These are phyloP conservation scores for Biancaea sappan DNA, from an alignment of 306 rosid species.

Conservation along the genomic window DNA sequence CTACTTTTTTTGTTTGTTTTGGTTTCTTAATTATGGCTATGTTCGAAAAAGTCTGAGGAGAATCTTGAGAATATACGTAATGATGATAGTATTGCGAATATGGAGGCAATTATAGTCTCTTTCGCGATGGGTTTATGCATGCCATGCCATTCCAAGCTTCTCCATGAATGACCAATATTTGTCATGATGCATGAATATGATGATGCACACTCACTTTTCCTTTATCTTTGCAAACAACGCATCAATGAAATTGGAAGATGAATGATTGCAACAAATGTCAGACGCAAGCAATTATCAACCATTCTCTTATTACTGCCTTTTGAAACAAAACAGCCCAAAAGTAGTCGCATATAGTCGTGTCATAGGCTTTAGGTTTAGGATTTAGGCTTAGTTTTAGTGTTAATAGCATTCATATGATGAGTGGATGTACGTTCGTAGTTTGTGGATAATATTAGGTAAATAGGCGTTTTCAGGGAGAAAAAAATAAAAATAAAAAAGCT, in stretches of 20 bases:
- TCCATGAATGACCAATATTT: not conserved
- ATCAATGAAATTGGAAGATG: not conserved
- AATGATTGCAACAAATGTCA: not conserved
- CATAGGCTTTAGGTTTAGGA: no score
- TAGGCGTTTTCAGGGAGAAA: constrained; percentile 20
- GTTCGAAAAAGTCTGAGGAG: not conserved
- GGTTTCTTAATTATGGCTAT: no score
- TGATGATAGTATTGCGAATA: not conserved
- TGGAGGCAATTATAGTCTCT: not conserved
- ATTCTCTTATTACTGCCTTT: not conserved
- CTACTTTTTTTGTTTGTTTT: no score
- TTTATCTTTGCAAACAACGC: not conserved
- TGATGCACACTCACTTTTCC: not conserved
- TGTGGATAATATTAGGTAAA: not conserved
- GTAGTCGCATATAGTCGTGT: no score
- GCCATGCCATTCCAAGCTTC: not conserved
- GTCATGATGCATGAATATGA: not conserved
- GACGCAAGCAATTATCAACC: not conserved
- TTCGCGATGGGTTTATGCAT: not conserved
- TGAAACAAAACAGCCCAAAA: not conserved
- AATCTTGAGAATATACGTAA: not conserved
- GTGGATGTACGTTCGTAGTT: no score
- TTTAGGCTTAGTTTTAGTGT: no score
- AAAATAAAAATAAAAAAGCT: no score
- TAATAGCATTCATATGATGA: no score